A percentile compares a stretch with the other conserved stretches of the same genome.
phyloP scores from a whole-genome alignment of 495 filamentous ascomycete genomes.

The Astrothelium macrocarpum region DNA sequence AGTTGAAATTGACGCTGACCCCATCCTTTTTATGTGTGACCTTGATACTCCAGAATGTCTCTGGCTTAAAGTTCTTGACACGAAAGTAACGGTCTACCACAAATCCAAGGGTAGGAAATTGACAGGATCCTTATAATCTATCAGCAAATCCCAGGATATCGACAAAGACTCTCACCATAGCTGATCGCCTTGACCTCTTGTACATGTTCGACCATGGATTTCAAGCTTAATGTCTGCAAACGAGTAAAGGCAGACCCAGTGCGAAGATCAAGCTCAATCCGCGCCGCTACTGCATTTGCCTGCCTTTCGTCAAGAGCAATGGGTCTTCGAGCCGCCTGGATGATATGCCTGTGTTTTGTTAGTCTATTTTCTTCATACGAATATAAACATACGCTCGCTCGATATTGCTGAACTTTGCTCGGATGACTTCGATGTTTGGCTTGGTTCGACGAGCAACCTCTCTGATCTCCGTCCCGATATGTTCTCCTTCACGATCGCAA shows the following conservation, averaged over 20 bases:
- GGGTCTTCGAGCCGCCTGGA: constrained; percentile 70
- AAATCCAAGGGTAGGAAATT: constrained; percentile 94
- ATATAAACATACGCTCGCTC: constrained; percentile 59
- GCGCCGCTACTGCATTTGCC: constrained; percentile 75
- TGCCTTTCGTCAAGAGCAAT: constrained; percentile 74
- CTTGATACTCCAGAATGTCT: constrained; percentile 85
- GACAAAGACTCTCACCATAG: constrained; percentile 51
- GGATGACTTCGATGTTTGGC: constrained; percentile 60
- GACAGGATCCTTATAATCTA: constrained; percentile 54
- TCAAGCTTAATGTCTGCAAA: constrained; percentile 67
- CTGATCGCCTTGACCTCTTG: constrained; percentile 53
- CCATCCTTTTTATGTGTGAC: constrained; percentile 68
- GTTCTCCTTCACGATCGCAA: constrained; percentile 94
- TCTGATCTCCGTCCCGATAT: constrained; percentile 90
- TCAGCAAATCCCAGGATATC: background rate
- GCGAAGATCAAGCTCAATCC: constrained; percentile 87
- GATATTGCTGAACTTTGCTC: constrained; percentile 91
- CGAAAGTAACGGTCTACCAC: constrained; percentile 91
- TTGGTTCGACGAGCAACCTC: constrained; percentile 70
- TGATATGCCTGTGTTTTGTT: constrained; percentile 51
- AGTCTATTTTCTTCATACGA: constrained; percentile 25
- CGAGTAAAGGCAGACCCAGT: constrained; percentile 89
- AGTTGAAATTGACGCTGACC: constrained; percentile 75
- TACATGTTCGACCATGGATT: constrained; percentile 53
- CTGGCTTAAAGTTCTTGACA: constrained; percentile 86